A percentile compares a stretch with the other conserved stretches of the same genome.
phyloP scores from a whole-genome alignment of 2,329 filamentous ascomycete genomes.

The Teratosphaeria epicoccoides region DNA sequence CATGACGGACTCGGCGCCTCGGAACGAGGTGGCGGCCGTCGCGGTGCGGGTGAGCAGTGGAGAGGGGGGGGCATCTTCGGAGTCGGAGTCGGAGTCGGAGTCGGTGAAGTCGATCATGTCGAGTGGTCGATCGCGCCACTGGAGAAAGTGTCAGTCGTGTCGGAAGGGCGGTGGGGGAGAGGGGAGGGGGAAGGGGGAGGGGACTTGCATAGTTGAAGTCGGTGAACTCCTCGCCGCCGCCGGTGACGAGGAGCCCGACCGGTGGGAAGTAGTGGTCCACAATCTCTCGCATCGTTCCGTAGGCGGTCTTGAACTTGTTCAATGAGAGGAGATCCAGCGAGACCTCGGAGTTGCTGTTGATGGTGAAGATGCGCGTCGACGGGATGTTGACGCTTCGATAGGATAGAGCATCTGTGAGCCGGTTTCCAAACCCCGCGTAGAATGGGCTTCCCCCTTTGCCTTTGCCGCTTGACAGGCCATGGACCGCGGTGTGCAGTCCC shows the following conservation, averaged over 20 bases:
- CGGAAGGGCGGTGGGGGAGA: background rate
- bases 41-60: constrained; percentile 6
- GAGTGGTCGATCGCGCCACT: constrained; percentile 72
- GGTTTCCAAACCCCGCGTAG: constrained; percentile 94
- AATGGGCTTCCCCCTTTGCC: constrained; percentile 51
- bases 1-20: constrained; percentile 12
- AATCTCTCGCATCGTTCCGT: constrained; percentile 92
- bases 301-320: constrained; percentile 92
- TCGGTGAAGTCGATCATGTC: constrained; percentile 83
- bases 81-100: constrained; percentile 53
- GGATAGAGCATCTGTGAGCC: constrained; percentile 88
- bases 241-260: constrained; percentile 72
- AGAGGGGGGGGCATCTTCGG: constrained; percentile 7
- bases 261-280: constrained; percentile 98
- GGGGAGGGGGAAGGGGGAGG: background rate
- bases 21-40: constrained; percentile 6
- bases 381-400: constrained; percentile 96
- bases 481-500: constrained; percentile 15
- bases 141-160: too few species aligned
- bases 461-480: constrained; percentile 11
- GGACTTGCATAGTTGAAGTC: constrained; percentile 67
- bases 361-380: constrained; percentile 89
- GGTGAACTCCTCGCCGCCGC: constrained; percentile 87
- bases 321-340: constrained; percentile 79
- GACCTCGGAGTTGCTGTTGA: constrained; percentile 95